A percentile compares a stretch with the other conserved stretches of the same genome.
These are phyloP conservation scores for Casuarina equisetifolia DNA, from an alignment of 306 rosid genomes.

Conservation along the genomic window DNA sequence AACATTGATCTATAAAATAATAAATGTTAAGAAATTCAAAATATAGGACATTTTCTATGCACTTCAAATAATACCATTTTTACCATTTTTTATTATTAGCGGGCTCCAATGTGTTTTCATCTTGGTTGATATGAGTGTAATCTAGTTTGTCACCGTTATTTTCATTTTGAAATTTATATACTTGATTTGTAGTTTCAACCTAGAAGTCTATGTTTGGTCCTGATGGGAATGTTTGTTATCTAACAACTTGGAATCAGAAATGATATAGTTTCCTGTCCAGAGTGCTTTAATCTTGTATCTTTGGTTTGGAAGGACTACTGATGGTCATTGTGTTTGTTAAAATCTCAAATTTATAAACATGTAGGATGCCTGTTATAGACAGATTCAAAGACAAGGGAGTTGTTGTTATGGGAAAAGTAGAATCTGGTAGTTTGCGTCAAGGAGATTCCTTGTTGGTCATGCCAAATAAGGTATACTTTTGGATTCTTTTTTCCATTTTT, in stretches of 20 bases:
- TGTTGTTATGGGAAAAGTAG: conserved; percentile 94
- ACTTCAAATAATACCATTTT: background rate
- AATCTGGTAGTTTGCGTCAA: conserved; percentile 77
- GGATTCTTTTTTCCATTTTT: background rate
- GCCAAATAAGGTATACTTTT: conserved; percentile 83
- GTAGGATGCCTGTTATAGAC: conserved; percentile 91
- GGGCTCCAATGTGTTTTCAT: background rate
- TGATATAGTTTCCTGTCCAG: background rate
- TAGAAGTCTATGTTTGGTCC: background rate
- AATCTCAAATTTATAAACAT: conserved; percentile 38
- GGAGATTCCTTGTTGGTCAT: conserved; percentile 81
- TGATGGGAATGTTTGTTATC: background rate
- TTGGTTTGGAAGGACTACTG: background rate
- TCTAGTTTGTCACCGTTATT: background rate
- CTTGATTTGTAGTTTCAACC: too few species aligned
- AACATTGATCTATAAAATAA: background rate
- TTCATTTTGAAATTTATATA: background rate
- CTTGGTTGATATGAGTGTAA: background rate
- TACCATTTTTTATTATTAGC: background rate
- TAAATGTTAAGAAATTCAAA: background rate
- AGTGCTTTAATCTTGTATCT: background rate
- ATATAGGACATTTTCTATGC: background rate
- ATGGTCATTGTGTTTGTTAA: background rate
- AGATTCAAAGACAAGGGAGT: conserved; percentile 98
- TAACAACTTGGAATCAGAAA: background rate